Percentiles rank a stretch among this genome's conserved stretches.
phyloP scores from a whole-genome alignment of 805 yeast genomes.

The Metschnikowia matae region DNA sequence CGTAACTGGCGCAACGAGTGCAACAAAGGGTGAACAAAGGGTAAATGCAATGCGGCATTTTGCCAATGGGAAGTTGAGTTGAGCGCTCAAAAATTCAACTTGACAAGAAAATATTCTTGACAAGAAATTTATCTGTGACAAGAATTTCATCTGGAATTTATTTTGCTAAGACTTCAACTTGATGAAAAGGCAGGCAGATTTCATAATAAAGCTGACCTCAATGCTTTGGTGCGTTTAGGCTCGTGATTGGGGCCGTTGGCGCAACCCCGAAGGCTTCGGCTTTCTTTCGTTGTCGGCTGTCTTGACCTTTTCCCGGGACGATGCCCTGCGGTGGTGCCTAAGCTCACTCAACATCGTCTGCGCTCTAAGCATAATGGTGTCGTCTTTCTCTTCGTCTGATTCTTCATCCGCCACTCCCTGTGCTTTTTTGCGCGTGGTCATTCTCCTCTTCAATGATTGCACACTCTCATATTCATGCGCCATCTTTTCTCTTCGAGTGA shows the following conservation, averaged over 20 bases:
- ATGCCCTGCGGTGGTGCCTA: conserved; percentile 13
- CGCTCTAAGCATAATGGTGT: conserved; percentile 32
- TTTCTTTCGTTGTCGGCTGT: not conserved
- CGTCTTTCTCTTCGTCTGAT: conserved; percentile 8
- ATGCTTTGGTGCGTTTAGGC: not conserved
- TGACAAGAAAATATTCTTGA: too few relatives aligned
- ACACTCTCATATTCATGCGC: conserved; percentile 34
- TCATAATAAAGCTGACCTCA: too few relatives aligned
- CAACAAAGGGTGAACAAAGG: too few relatives aligned
- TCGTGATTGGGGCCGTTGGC: conserved; percentile 3
- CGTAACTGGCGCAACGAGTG: too few relatives aligned
- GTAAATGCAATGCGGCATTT: too few relatives aligned
- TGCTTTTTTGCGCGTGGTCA: conserved; percentile 30
- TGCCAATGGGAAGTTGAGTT: too few relatives aligned
- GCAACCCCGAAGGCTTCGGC: not conserved
- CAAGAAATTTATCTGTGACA: too few relatives aligned
- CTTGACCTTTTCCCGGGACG: not conserved
- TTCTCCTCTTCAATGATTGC: conserved; percentile 31
- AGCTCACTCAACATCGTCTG: conserved; percentile 39
- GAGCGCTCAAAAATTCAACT: too few relatives aligned
- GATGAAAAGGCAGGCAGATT: too few relatives aligned
- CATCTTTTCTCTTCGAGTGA: conserved; percentile 5
- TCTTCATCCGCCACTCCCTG: conserved; percentile 20
- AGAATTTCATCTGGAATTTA: too few relatives aligned
- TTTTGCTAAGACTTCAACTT: too few relatives aligned